A percentile compares a stretch with the other conserved stretches of the same genome.
Evolutionary conservation across 1,139 yeast species (phyloP).

Genomic region (Zygosaccharomyces sapae): DNA sequence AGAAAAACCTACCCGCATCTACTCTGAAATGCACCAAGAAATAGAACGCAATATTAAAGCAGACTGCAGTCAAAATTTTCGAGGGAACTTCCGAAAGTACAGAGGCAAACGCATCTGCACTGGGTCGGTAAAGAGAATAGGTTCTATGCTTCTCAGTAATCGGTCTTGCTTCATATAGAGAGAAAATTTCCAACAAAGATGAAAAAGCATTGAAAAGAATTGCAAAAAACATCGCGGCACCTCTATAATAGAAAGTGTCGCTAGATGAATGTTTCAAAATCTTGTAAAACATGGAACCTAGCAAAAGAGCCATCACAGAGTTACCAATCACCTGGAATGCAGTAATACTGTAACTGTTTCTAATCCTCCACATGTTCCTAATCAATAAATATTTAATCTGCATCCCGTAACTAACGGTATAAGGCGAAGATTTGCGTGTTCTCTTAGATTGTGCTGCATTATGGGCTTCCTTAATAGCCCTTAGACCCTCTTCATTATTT

Average conservation of each 20-base stretch:
- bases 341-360: slow-evolving; percentile 65
- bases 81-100: slow-evolving; percentile 64
- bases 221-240: slow-evolving; percentile 73
- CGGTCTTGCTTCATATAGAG: slow-evolving; percentile 68
- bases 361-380: slow-evolving; percentile 60
- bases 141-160: slow-evolving; percentile 76
- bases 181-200: slow-evolving; percentile 67
- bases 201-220: slow-evolving; percentile 73
- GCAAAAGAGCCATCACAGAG: slow-evolving; percentile 65
- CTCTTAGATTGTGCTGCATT: slow-evolving; percentile 55
- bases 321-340: slow-evolving; percentile 58
- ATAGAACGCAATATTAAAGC: slow-evolving; percentile 60
- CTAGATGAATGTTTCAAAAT: slow-evolving; percentile 42
- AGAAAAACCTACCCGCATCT: slow-evolving; percentile 65
- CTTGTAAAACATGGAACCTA: slow-evolving; percentile 74
- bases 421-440: slow-evolving; percentile 53
- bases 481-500: slow-evolving; percentile 16
- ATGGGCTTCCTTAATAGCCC: slow-evolving; percentile 46
- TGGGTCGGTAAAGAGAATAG: slow-evolving; percentile 70
- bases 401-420: slow-evolving; percentile 58
- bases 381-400: slow-evolving; percentile 58
- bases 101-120: slow-evolving; percentile 72
- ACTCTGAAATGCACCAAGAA: slow-evolving; percentile 67
- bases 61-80: slow-evolving; percentile 50
- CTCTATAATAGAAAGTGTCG: slow-evolving; percentile 59